Conservation (phyloP, 2,329 filamentous ascomycete species). For the Fusarium nanum region DNA sequence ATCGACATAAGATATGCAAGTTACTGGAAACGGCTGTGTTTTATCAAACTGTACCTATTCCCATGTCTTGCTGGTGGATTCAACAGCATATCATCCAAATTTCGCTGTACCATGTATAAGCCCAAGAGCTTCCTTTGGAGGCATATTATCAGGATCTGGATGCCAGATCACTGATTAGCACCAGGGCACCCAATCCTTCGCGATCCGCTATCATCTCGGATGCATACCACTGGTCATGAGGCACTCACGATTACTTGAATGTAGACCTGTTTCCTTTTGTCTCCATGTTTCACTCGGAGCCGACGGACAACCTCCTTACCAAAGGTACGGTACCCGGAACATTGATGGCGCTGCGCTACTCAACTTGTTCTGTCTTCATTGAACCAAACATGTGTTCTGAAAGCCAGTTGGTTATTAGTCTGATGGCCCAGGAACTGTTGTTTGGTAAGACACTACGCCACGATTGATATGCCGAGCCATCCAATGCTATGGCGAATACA, state of each 20-base stretch:
- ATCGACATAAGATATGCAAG: conserved; percentile 33
- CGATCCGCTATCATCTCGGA: neutral
- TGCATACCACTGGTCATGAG: conserved; percentile 1
- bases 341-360: conserved; percentile 16
- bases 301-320: conserved; percentile 22
- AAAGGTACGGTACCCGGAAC: conserved; percentile 27
- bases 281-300: conserved; percentile 29
- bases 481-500: conserved; percentile 1
- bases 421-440: neutral
- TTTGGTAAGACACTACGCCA: conserved; percentile 2
- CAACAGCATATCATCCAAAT: conserved; percentile 3
- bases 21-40: conserved; percentile 37
- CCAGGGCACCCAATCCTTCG: conserved; percentile 1
- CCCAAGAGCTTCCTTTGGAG: neutral
- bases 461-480: neutral
- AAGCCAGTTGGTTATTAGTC: neutral
- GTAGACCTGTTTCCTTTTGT: conserved; percentile 1
- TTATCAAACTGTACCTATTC: neutral
- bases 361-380: neutral
- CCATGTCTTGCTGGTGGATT: conserved; percentile 14
- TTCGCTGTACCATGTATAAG: neutral
- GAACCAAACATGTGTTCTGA: neutral
- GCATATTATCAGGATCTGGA: neutral
- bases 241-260: neutral
- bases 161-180: conserved; percentile 9